Evolutionary conservation across 1,139 yeast species (phyloP), one percentile per base, ranked within the genome.

Genomic region (Candida pseudoviswanathii): DNA sequence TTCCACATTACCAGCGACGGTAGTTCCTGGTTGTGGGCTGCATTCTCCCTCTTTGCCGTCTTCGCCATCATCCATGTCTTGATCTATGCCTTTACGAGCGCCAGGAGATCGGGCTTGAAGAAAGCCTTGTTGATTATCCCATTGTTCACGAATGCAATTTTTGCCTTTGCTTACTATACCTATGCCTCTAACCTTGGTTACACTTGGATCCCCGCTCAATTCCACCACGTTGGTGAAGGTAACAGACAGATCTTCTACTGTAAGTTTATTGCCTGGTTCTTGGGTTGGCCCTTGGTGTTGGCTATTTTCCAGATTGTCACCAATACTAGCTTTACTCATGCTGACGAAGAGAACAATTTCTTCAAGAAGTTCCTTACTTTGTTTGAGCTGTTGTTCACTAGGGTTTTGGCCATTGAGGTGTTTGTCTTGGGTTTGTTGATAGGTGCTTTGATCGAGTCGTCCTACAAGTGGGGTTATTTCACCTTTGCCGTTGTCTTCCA

Each of bases 11-110:
- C 87, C 21, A 54, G 61, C 7, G 82, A 80, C 56, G 90, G 90
- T 58, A 81, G 88, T 5, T 80, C 81, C 62, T 85, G 89, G 89
- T 73, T 81, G 55, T 85, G 89, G 89, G 80, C 90, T 1, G 86
- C 73, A 16, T 83, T 85, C 58, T 64, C 81, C 2, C 52, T 73
- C 6, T 81, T 84, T 60, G 74, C 75, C 9, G 49, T 77, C 2
- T 63, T 77, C 6, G 64, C 83, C 10, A 46, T 83, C 24, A 58
- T 65, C 41, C 78, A 80, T 59, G 72, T 73, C 6, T 64, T 63
- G 26, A 56, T 74, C 36, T 75, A 75, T 53, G 68, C 71, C 45
- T 65, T 68, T 42, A 70, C 77, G 42, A 72, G 70, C 46, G 61
- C 33, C 8, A 62, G 65, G 50, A 74, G 65, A 48, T 57, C 61